phyloP scores from a whole-genome alignment of 1,139 yeast genomes.

The Blastobotrys proliferans region DNA sequence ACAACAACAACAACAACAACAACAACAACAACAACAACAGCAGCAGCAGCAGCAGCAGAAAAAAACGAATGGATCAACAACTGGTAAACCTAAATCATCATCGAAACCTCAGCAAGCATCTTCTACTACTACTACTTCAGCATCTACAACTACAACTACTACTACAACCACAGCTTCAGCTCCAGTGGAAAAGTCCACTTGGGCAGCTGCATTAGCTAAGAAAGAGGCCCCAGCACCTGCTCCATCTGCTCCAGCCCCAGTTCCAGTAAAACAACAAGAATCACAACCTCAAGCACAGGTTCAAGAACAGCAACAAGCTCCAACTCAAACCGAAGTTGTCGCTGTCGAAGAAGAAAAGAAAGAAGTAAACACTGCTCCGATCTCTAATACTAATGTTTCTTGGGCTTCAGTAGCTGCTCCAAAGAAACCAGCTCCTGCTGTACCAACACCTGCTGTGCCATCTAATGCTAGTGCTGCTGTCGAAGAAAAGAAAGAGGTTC shows the following conservation, averaged over 20 bases:
- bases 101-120: too few relatives aligned
- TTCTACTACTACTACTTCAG: slow-evolving; percentile 16
- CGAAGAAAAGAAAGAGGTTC: slow-evolving; percentile 5
- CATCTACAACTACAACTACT: slow-evolving; percentile 18
- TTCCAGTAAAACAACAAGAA: too few relatives aligned
- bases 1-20: neutral
- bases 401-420: slow-evolving; percentile 43
- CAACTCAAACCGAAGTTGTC: slow-evolving; percentile 5
- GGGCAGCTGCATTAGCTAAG: slow-evolving; percentile 29
- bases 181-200: slow-evolving; percentile 16
- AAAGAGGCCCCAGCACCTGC: slow-evolving; percentile 16
- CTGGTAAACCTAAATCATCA: too few relatives aligned
- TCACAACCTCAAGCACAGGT: neutral
- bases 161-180: slow-evolving; percentile 22
- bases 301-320: neutral
- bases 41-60: too few relatives aligned
- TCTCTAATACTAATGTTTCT: slow-evolving; percentile 24
- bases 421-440: slow-evolving; percentile 21
- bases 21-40: neutral
- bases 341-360: slow-evolving; percentile 9
- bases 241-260: slow-evolving; percentile 10
- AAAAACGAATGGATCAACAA: too few relatives aligned
- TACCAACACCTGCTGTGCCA: slow-evolving; percentile 19
- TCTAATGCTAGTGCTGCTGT: too few relatives aligned
- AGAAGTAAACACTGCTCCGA: slow-evolving; percentile 22